Percentiles rank a stretch among this genome's conserved stretches.
Conservation (phyloP, 73 alveolate genomes). For the Urostyla sp. region DNA sequence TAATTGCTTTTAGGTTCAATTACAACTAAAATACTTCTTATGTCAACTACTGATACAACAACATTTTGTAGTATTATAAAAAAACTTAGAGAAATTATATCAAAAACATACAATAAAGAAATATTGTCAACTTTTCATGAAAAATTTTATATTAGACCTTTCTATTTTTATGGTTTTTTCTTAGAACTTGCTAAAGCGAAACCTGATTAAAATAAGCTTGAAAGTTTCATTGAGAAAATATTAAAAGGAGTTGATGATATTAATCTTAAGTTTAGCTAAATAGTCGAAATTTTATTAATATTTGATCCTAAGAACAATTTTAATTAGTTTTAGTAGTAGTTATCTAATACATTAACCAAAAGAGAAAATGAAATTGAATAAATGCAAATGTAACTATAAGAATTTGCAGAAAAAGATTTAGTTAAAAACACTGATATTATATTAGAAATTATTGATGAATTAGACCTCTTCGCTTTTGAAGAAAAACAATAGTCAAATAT, state of each 20-base stretch:
- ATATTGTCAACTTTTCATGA: not conserved
- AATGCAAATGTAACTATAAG: not conserved
- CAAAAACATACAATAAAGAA: constrained; percentile 5
- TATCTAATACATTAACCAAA: not conserved
- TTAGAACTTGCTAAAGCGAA: constrained; percentile 5
- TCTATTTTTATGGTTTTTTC: constrained; percentile 2
- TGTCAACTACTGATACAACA: constrained; percentile 3
- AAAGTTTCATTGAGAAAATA: constrained; percentile 11
- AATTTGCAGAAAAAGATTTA: not conserved
- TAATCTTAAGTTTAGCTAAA: not conserved
- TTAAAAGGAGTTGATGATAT: constrained; percentile 34
- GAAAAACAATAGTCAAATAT: not conserved
- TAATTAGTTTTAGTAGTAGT: not conserved
- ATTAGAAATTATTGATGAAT: constrained; percentile 11
- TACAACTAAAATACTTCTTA: constrained; percentile 25
- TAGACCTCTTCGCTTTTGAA: constrained; percentile 34
- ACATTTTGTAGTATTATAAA: constrained; percentile 23
- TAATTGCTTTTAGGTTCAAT: constrained; percentile 37
- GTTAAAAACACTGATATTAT: not conserved
- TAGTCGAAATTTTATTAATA: not conserved
- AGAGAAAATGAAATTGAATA: not conserved
- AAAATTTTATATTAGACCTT: constrained; percentile 29
- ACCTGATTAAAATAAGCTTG: constrained; percentile 15
- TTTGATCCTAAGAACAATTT: not conserved
- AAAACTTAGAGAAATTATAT: not conserved